Evolutionary conservation across 2,329 filamentous ascomycete genomes (phyloP), one percentile per base, ranked within the genome.

Genomic region (Aspergillus tamarii): DNA sequence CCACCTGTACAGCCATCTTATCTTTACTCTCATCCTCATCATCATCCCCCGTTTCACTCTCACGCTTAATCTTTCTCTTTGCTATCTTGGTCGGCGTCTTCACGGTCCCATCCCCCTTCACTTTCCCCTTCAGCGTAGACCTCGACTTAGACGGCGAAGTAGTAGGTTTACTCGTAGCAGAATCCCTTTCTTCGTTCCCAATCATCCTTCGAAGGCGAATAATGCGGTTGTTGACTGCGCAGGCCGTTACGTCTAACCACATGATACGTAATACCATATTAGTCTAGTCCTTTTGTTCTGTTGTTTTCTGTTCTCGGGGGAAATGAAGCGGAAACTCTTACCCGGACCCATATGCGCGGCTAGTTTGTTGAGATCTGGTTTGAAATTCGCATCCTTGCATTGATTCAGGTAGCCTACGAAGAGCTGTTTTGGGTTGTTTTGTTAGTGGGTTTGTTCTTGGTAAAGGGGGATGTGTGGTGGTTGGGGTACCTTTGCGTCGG

Each of bases 301-400:
- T 26, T 26, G 23, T 26, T 26, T 26, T 26, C 23, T 26, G 23
- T 26, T 26, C 23, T 26, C 23, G 4, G 23, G 4, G 23, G 4
- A 26, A 26, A 10, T 39, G 0, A 14, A 36, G 4, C 11, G 34
- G 4, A 14, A 36, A 7, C 34, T 16, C 56, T 1, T 57, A 64
- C 62, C 62, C 2, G 58, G 52, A 1, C 58, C 58, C 58, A 64
- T 58, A 54, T 54, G n/a, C 19, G 54, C 53, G 3, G 62, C 62
- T 8, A 64, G 52, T 5, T 34, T 34, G 0, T 61, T 34, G 45
- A 48, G 58, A 21, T 61, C 41, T 8, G 54, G 41, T 28, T 61
- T 64, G 43, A 61, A 21, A 11, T 53, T 45, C 2, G 46, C 36
- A 21, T 41, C 43, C 2, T 53, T 56, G 30, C 28, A 21, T 21